Evolutionary conservation across 2,329 filamentous ascomycete genomes (phyloP).

Genomic region (Lachnellula subtilissima): DNA sequence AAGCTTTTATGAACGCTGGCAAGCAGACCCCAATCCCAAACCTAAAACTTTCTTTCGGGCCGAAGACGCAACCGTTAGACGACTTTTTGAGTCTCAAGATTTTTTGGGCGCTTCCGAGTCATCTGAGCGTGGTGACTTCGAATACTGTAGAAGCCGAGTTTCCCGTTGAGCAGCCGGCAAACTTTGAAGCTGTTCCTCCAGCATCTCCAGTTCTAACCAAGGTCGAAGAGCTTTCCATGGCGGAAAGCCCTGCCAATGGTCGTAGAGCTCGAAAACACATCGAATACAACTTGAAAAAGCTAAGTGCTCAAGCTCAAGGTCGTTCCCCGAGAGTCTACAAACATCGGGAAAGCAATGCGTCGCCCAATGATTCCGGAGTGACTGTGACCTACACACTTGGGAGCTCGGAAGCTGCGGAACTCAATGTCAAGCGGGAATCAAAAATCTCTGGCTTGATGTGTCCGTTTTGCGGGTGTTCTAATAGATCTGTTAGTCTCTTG

Average conservation of each 20-base stretch:
- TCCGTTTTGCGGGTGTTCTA: slow-evolving; percentile 20
- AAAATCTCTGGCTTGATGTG: slow-evolving; percentile 21
- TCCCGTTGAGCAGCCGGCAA: background rate
- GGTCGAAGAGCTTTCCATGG: slow-evolving; percentile 1
- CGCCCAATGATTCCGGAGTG: slow-evolving; percentile 23
- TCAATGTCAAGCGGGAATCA: slow-evolving; percentile 18
- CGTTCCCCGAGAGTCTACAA: slow-evolving; percentile 38
- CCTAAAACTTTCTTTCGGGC: slow-evolving; percentile 7
- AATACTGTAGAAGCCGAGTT: background rate
- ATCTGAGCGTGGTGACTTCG: background rate
- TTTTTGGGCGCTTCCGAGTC: slow-evolving; percentile 22
- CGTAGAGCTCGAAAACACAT: slow-evolving; percentile 23
- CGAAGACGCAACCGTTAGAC: slow-evolving; percentile 3
- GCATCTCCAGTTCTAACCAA: slow-evolving; percentile 6
- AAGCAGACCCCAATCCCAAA: slow-evolving; percentile 6
- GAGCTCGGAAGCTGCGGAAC: slow-evolving; percentile 18
- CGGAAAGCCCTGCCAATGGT: slow-evolving; percentile 16
- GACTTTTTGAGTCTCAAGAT: slow-evolving; percentile 17
- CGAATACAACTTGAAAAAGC: slow-evolving; percentile 54
- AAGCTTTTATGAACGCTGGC: slow-evolving; percentile 1
- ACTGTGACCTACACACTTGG: slow-evolving; percentile 24
- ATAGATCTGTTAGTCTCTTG: slow-evolving; percentile 17
- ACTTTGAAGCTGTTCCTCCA: background rate
- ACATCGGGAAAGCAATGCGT: background rate
- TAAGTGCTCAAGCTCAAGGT: slow-evolving; percentile 54